Percentiles rank a stretch among this genome's conserved stretches.
phyloP scores from a whole-genome alignment of 2,329 filamentous ascomycete species.

The Clarireedia hainanense region DNA sequence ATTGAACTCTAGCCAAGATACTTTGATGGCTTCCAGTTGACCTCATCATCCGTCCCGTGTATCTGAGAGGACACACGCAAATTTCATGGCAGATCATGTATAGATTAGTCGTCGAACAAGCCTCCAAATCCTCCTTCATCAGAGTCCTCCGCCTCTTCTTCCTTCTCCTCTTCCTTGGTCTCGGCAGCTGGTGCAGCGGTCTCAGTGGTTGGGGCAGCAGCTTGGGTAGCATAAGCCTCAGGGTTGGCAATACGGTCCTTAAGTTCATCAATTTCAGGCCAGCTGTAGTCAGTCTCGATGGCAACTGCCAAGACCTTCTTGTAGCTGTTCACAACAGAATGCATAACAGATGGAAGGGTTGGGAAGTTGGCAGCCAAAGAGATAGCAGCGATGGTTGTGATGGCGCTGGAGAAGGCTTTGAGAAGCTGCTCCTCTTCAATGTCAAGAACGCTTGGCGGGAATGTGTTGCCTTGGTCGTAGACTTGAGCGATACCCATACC shows the following conservation, averaged over 20 bases:
- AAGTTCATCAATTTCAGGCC: slow-evolving; percentile 93
- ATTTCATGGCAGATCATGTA: slow-evolving; percentile 19
- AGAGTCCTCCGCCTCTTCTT: slow-evolving; percentile 59
- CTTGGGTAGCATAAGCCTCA: slow-evolving; percentile 79
- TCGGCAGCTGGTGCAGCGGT: slow-evolving; percentile 30
- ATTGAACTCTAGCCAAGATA: slow-evolving; percentile 22
- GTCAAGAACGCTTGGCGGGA: slow-evolving; percentile 79
- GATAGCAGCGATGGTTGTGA: slow-evolving; percentile 80
- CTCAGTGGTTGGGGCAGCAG: slow-evolving; percentile 42
- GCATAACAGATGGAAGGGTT: slow-evolving; percentile 89
- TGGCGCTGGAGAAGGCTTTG: slow-evolving; percentile 68
- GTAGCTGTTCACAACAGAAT: slow-evolving; percentile 95
- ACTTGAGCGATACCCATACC: slow-evolving; percentile 95
- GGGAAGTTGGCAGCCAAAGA: slow-evolving; percentile 93
- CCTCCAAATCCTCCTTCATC: slow-evolving; percentile 63
- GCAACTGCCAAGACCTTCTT: slow-evolving; percentile 93
- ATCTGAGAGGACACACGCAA: slow-evolving; percentile 9
- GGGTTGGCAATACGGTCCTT: slow-evolving; percentile 99
- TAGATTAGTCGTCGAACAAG: slow-evolving; percentile 61
- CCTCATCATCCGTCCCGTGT: slow-evolving; percentile 18
- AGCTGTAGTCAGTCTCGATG: slow-evolving; percentile 82
- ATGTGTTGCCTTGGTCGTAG: slow-evolving; percentile 95
- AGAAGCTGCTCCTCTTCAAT: slow-evolving; percentile 93
- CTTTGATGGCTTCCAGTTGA: slow-evolving; percentile 20
- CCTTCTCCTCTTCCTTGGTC: slow-evolving; percentile 54